These are phyloP conservation scores for Thielaviopsis euricoi DNA, from an alignment of 2,329 filamentous ascomycete species.

Conservation along the genomic window DNA sequence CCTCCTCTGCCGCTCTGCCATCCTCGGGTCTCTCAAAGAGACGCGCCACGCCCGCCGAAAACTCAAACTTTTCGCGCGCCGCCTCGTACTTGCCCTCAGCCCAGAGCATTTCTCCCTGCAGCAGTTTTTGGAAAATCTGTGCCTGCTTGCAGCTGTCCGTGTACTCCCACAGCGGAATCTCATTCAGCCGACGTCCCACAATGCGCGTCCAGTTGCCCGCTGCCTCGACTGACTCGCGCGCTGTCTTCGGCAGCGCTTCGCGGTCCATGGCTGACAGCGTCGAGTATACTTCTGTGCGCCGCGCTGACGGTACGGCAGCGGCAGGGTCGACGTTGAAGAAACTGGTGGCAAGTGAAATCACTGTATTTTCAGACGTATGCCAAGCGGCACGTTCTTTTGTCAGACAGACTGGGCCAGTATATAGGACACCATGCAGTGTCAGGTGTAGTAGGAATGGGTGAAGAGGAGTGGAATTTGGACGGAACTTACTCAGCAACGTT, in stretches of 20 bases:
- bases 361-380: background rate
- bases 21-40: slow-evolving; percentile 5
- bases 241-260: slow-evolving; percentile 6
- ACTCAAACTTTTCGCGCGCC: slow-evolving; percentile 5
- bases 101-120: slow-evolving; percentile 9
- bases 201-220: slow-evolving; percentile 9
- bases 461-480: background rate
- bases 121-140: slow-evolving; percentile 1
- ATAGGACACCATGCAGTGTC: too few species aligned
- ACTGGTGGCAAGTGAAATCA: slow-evolving; percentile 8
- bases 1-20: background rate
- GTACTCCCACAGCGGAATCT: slow-evolving; percentile 1
- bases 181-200: slow-evolving; percentile 1
- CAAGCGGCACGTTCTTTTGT: background rate
- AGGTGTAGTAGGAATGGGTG: too few species aligned
- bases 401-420: background rate
- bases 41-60: slow-evolving; percentile 4
- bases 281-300: slow-evolving; percentile 3
- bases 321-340: slow-evolving; percentile 9
- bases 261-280: slow-evolving; percentile 5
- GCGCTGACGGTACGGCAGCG: background rate
- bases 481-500: slow-evolving; percentile 52
- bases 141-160: slow-evolving; percentile 8
- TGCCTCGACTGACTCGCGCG: slow-evolving; percentile 2
- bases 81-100: slow-evolving; percentile 8